Base-by-base conservation (phyloP, 306 rosid genomes). In the Quercus gilva region DNA sequence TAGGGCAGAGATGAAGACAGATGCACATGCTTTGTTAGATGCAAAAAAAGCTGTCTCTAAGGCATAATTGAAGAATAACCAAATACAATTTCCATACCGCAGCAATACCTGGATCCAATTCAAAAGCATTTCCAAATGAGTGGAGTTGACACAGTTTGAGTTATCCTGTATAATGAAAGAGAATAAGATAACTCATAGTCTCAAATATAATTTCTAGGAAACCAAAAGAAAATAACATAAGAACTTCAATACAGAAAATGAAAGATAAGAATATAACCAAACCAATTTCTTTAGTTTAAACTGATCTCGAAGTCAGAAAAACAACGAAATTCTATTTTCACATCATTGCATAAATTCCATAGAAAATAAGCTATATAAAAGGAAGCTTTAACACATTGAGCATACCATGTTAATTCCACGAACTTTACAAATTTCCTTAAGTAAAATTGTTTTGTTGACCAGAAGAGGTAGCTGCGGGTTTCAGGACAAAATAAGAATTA, bases 391-490 rank as follows among this genome's bases (percentile, higher is more conserved):
- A 35, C 74, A 60, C 65, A 70, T 77, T 11, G 71, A 79, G 43
- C 84, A 63, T 88, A 91, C 95, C 90, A 21, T 59, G 72, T 76
- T 82, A 86, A 52, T 43, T 68, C 97, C 97, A 14, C 75, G 90
- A 83, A 94, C 88, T 86, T 84, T 91, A 77, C 85, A 87, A 82
- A 90, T 94, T 87, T 92, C 99, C 73, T 86, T 91, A 43, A 72
- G 76, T 77, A 94, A 71, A 83, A 84, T 77, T 79, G 91, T 84
- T 87, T 89, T 87, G 85, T 94, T 90, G 78, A 94, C 85, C 86
- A 92, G 80, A 88, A 91, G 96, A 64, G 99, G 99, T 55, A 92
- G 85, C 97, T 94, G 94, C 89, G 84, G 52, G 79, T 78, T 84
- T 81, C 74, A 77, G 55, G 75, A 35, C 28, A 84, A 21, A 41